Evolutionary conservation across 768 basidiomycete species (phyloP), one percentile per base, ranked within the genome.

Genomic region (Xerocomus brunneocitrinus): DNA sequence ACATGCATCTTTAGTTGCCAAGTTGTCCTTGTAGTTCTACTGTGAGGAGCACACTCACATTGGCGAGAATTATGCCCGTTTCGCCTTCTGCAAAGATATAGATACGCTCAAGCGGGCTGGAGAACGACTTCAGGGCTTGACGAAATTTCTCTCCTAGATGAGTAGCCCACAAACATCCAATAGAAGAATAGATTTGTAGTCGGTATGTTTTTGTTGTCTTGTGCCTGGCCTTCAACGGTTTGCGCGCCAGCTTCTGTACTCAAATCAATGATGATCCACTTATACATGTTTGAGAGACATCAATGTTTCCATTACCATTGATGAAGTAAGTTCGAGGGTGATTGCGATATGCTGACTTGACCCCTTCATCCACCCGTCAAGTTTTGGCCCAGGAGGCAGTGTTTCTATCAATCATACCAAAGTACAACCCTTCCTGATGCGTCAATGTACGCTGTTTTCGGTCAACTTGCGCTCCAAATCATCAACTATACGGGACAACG

Each of bases 41-140:
- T 93, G 91, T 64, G 79, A 84, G 59, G 89, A 91, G 52, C 95
- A 98, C 65, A 79, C 84, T 27, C 71, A 71, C 53, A 91, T 97
- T 50, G 95, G 95, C 27, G 94, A 95, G 69, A 84, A 76, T 44
- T 95, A 86, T 65, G 84, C 81, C 22, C 82, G 92, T 52, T 98
- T 98, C 67, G 87, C 94, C 1, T 94, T 97, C 76, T 98, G 97
- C 78, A 99, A 99, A 67, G 95, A 98, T 62, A 58, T 84, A 19
- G 91, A 90, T 39, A 95, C 92, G 0, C 78, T 99, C 14, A 79
- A 74, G 55, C 75, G 73, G 22, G 97, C 97, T n/a, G 86, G 84
- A 24, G 85, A 89, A 63, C 81, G 91, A n/a, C 73, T 99, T 19
- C 78, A 86, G 68, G 74, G 73, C 24, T 73, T 99, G 58, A 82